These are phyloP conservation scores for Turnera subulata DNA, from an alignment of 345 rosid species.

Conservation along the genomic window DNA sequence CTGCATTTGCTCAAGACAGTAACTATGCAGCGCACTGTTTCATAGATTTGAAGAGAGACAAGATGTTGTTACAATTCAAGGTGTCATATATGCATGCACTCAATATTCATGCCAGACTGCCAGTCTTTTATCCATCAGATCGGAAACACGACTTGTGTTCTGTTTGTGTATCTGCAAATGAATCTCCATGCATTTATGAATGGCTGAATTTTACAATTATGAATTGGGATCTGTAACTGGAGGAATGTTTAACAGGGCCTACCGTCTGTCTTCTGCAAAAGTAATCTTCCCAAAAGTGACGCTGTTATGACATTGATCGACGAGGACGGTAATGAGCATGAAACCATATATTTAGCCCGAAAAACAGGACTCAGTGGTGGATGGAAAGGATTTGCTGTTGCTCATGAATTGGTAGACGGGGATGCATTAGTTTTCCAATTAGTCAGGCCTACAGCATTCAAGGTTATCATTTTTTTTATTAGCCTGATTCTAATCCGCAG, in stretches of 20 bases:
- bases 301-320: conserved; percentile 39
- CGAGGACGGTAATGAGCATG: conserved; percentile 43
- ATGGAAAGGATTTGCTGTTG: conserved; percentile 67
- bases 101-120: no score
- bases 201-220: no score
- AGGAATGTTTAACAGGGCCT: conserved; percentile 39
- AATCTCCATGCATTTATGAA: no score
- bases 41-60: no score
- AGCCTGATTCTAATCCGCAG: neutral
- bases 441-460: conserved; percentile 37
- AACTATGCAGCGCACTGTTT: no score
- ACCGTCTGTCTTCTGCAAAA: conserved; percentile 45
- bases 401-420: conserved; percentile 61
- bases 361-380: conserved; percentile 67
- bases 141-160: no score
- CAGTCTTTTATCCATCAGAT: no score
- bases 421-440: conserved; percentile 63
- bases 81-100: no score
- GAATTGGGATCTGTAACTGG: no score
- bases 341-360: conserved; percentile 40
- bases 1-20: no score
- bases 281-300: conserved; percentile 41
- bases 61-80: no score
- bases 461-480: conserved; percentile 34
- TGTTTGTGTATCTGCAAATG: no score